phyloP scores from a whole-genome alignment of 495 filamentous ascomycete species.

The Aspergillus steynii region DNA sequence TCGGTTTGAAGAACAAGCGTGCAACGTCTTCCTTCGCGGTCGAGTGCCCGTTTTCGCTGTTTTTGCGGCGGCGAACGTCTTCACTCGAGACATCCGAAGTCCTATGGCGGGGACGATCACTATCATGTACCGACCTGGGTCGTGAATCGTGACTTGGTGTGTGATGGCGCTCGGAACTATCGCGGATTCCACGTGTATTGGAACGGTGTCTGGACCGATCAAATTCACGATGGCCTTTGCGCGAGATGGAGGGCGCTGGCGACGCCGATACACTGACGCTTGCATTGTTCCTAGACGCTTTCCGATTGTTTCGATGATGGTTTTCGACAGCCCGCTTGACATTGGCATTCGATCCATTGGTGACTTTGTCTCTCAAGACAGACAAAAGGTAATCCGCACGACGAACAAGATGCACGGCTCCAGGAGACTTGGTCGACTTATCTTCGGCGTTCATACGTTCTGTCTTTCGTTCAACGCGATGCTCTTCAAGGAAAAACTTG shows the following conservation, averaged over 20 bases:
- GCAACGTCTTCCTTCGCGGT: slow-evolving; percentile 52
- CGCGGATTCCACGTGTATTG: slow-evolving; percentile 46
- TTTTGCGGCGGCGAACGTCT: slow-evolving; percentile 44
- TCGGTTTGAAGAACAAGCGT: slow-evolving; percentile 59
- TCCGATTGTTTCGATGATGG: slow-evolving; percentile 84
- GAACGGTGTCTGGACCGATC: slow-evolving; percentile 54
- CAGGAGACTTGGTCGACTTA: slow-evolving; percentile 83
- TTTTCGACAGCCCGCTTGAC: slow-evolving; percentile 85
- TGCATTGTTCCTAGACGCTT: slow-evolving; percentile 45
- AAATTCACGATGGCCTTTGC: slow-evolving; percentile 49
- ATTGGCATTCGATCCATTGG: slow-evolving; percentile 60
- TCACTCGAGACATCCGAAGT: slow-evolving; percentile 42
- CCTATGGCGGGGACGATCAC: slow-evolving; percentile 37
- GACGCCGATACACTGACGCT: slow-evolving; percentile 53
- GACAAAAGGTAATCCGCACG: slow-evolving; percentile 92
- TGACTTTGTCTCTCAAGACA: slow-evolving; percentile 78
- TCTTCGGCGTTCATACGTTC: slow-evolving; percentile 75
- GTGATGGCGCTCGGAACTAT: slow-evolving; percentile 48
- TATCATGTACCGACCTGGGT: slow-evolving; percentile 33
- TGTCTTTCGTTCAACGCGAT: slow-evolving; percentile 95
- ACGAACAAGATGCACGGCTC: slow-evolving; percentile 93
- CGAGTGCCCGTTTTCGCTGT: slow-evolving; percentile 41
- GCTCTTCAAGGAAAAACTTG: slow-evolving; percentile 96
- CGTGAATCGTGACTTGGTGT: slow-evolving; percentile 45
- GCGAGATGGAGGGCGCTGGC: slow-evolving; percentile 49